Percentiles rank a stretch among this genome's conserved stretches.
Evolutionary conservation across 805 yeast species (phyloP).

Genomic region (Candida golubevii): DNA sequence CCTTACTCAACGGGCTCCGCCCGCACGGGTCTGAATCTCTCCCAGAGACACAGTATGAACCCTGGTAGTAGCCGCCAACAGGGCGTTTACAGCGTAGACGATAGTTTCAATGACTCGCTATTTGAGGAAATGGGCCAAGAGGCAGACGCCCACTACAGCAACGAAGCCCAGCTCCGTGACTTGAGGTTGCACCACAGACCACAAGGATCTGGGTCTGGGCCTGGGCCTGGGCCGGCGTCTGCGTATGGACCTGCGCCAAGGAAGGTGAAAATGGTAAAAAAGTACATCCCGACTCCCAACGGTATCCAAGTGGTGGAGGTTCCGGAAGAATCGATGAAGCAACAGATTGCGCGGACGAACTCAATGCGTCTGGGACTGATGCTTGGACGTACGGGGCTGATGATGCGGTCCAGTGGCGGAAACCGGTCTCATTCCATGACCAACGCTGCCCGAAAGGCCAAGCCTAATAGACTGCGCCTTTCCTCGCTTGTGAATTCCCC

Average conservation of each 20-base stretch:
- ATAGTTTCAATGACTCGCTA: conserved; percentile 29
- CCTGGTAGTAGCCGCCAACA: neutral
- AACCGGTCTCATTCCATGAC: conserved; percentile 24
- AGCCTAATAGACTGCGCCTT: conserved; percentile 13
- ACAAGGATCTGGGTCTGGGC: neutral
- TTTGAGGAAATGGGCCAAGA: conserved; percentile 25
- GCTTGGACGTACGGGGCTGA: conserved; percentile 23
- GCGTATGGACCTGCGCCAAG: neutral
- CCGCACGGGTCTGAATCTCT: conserved; percentile 8
- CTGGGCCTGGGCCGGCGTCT: neutral
- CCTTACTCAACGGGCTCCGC: conserved; percentile 1
- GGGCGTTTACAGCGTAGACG: conserved; percentile 23
- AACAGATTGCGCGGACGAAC: conserved; percentile 37
- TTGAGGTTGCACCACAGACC: conserved; percentile 25
- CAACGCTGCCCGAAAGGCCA: conserved; percentile 7
- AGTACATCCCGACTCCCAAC: conserved; percentile 68
- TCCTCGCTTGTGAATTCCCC: conserved; percentile 11
- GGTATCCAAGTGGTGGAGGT: conserved; percentile 71
- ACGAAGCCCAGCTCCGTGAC: conserved; percentile 33
- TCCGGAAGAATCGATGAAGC: conserved; percentile 43
- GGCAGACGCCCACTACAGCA: conserved; percentile 21
- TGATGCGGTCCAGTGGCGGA: conserved; percentile 7
- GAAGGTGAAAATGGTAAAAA: conserved; percentile 49
- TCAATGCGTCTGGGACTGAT: conserved; percentile 33
- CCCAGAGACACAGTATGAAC: conserved; percentile 8